A percentile compares a stretch with the other conserved stretches of the same genome.
phyloP scores from a whole-genome alignment of 257 asterid genomes.

The Coffea canephora region DNA sequence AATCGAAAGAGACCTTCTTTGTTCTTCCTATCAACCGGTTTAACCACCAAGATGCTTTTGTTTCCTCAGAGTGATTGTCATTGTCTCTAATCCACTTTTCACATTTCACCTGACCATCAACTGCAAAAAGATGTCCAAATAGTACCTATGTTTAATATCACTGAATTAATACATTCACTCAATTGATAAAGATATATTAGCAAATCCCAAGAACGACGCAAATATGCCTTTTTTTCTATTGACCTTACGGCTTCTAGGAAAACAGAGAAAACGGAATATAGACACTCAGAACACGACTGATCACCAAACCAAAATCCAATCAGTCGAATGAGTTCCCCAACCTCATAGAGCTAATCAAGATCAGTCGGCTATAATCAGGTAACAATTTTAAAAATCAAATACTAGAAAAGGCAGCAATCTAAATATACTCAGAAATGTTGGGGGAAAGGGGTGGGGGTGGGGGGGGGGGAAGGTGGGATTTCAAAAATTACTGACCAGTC shows the following conservation, averaged over 20 bases:
- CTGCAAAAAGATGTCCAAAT: conserved; percentile 50
- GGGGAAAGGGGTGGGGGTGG: too few species aligned
- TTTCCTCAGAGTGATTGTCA: conserved; percentile 67
- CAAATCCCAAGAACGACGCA: neutral
- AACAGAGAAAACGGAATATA: neutral
- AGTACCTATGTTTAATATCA: conserved; percentile 16
- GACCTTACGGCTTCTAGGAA: neutral
- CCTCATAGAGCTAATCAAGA: neutral
- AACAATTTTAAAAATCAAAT: neutral
- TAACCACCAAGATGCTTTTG: conserved; percentile 86
- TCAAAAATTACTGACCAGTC: conserved; percentile 49
- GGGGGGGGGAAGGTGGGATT: too few species aligned
- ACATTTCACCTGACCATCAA: conserved; percentile 90
- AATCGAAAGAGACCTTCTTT: conserved; percentile 72
- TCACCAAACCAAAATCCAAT: neutral
- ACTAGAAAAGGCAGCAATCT: neutral
- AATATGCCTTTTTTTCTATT: neutral
- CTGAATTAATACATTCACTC: neutral
- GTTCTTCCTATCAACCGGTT: conserved; percentile 88
- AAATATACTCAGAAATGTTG: too few species aligned
- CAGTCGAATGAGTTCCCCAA: neutral
- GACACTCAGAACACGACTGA: neutral
- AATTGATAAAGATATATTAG: neutral
- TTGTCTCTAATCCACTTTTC: conserved; percentile 95
- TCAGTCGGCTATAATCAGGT: neutral